phyloP scores from a whole-genome alignment of 257 asterid species.

The Nicotiana knightiana region DNA sequence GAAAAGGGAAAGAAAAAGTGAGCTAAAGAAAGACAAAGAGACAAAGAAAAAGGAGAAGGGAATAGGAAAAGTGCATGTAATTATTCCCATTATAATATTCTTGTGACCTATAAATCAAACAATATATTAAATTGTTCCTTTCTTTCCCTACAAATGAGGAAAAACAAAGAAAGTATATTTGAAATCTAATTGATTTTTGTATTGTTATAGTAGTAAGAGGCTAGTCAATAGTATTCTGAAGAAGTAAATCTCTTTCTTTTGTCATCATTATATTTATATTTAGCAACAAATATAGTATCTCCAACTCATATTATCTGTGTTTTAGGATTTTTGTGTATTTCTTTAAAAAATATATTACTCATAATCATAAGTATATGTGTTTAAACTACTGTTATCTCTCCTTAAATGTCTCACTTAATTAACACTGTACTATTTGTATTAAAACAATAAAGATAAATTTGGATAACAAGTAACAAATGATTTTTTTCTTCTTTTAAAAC shows the following conservation, averaged over 20 bases:
- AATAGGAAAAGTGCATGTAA: not conserved
- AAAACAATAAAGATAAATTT: no score
- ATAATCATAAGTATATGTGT: no score
- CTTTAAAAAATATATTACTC: no score
- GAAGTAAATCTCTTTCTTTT: not conserved
- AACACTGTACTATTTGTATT: no score
- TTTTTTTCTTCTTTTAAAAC: no score
- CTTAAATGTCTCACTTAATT: no score
- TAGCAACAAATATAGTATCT: no score
- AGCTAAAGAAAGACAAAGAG: slow-evolving; percentile 49
- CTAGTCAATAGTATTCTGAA: not conserved
- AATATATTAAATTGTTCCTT: not conserved
- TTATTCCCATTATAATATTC: not conserved
- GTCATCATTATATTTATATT: no score
- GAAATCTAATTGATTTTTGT: not conserved
- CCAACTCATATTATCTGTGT: no score
- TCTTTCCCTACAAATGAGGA: not conserved
- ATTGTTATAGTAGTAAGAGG: not conserved
- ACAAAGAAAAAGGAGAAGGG: slow-evolving; percentile 43
- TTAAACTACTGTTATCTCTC: no score
- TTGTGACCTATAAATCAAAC: not conserved
- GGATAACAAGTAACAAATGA: no score
- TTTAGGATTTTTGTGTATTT: no score
- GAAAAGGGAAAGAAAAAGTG: slow-evolving; percentile 8
- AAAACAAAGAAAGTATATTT: not conserved